Evolutionary conservation across 2,329 filamentous ascomycete species (phyloP).

Genomic region (Diaporthe sp.): DNA sequence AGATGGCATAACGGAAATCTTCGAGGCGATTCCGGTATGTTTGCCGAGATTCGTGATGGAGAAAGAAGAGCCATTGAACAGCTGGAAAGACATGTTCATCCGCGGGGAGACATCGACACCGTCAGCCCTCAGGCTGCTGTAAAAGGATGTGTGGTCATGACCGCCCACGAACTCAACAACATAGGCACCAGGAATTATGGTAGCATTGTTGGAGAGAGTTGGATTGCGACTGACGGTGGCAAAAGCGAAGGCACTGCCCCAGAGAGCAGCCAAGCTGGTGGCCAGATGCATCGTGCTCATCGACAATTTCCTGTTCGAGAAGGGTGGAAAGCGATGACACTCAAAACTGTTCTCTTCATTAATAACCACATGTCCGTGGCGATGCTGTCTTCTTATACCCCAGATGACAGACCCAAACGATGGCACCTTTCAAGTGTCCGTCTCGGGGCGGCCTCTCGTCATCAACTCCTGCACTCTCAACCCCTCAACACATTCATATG

Average conservation of each 20-base stretch:
- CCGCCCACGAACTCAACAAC: constrained; percentile 46
- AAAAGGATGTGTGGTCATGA: constrained; percentile 43
- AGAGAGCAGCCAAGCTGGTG: constrained; percentile 5
- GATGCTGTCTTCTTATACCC: background rate
- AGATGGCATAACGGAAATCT: constrained; percentile 45
- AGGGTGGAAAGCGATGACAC: background rate
- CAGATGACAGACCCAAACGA: background rate
- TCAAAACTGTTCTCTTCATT: background rate
- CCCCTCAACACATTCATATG: background rate
- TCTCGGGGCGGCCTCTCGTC: background rate
- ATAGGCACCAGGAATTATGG: constrained; percentile 37
- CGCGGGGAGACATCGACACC: constrained; percentile 41
- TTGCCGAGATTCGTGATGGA: constrained; percentile 30
- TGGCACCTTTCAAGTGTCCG: background rate
- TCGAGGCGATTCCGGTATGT: constrained; percentile 39
- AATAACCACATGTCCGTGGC: background rate
- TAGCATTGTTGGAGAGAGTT: background rate
- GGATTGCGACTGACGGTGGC: background rate
- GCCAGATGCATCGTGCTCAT: constrained; percentile 19
- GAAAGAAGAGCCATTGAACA: constrained; percentile 47
- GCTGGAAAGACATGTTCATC: constrained; percentile 43
- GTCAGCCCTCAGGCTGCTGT: constrained; percentile 40
- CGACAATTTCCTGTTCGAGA: background rate
- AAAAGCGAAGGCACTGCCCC: constrained; percentile 11
- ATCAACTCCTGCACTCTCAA: background rate